Base-by-base conservation (phyloP, 176 grass and related monocot species). In the Puccinellia tenuiflora region DNA sequence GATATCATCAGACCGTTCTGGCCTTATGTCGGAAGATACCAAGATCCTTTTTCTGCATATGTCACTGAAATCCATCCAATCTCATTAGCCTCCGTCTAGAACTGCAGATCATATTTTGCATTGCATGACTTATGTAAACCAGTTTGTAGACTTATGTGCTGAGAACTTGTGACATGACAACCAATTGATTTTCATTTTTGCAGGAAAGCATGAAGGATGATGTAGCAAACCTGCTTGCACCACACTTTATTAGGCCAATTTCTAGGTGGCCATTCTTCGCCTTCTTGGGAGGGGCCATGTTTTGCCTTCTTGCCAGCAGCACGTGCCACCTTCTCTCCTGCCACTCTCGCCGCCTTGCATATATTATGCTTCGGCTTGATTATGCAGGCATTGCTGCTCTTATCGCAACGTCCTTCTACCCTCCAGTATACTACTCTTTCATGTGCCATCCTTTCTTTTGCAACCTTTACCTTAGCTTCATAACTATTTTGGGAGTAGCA, bases 271-370 rank as follows among this genome's bases (percentile, higher is more conserved):
- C 94, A 11, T 94, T 94, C 78, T 97, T 76, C 38, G 87, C 91
- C 16, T 97, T 97, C 59, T 63, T 97, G 84, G 89, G 91, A 74
- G 94, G 94, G 28, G 85, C 94, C 64, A 92, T 97, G 94, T 97
- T 97, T 39, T 97, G 94, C 85, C 91, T 97, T 51, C 91, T 97
- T 29, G 91, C 94, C n/a, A 97, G 94, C 61, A 97, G 94, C 29
- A 84, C 85, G 7, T 97, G 94, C 67, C 94, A 97, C 61, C 94
- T 97, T 70, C 87, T 97, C 45, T 97, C 94, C 20, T 97, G 94
- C 43, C 94, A 97, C 79, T 97, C 94, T 14, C 84, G 87, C 24
- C 87, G 87, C 20, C 39, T 97, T 66, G 88, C 94, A 0, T 97
- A 94, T 77, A 91, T 97, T 25, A 94, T 97, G 94, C 94, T 94